Conservation (phyloP, 352 stramenopile species). For the Globisporangium spiculum region DNA sequence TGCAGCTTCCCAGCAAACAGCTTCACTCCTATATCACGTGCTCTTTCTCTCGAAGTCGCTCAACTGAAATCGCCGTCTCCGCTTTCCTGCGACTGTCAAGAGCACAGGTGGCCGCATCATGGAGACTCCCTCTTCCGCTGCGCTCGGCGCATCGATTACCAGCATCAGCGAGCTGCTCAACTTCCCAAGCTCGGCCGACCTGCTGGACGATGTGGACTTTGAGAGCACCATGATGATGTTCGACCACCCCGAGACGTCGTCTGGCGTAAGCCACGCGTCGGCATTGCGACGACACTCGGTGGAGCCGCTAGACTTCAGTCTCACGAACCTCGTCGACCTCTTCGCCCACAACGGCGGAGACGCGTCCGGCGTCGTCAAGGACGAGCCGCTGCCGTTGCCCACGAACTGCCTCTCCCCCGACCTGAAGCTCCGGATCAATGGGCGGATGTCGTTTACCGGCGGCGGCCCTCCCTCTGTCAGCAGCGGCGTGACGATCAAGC, state of each 20-base stretch:
- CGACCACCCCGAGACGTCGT: constrained; percentile 21
- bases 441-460: constrained; percentile 18
- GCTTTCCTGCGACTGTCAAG: no score
- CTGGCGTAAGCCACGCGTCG: background rate
- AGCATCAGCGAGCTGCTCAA: constrained; percentile 48
- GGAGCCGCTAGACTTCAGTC: constrained; percentile 43
- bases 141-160: constrained; percentile 1
- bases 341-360: constrained; percentile 35
- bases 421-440: constrained; percentile 33
- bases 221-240: constrained; percentile 71
- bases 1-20: background rate
- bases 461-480: background rate
- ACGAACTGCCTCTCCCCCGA: constrained; percentile 27
- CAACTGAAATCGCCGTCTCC: no score
- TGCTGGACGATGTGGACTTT: constrained; percentile 61
- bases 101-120: background rate
- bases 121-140: constrained; percentile 6
- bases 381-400: constrained; percentile 9
- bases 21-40: background rate
- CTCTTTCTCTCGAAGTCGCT: no score
- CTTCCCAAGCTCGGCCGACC: constrained; percentile 37
- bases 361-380: constrained; percentile 14
- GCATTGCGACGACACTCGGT: constrained; percentile 24
- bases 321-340: constrained; percentile 41
- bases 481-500: background rate